A percentile compares a stretch with the other conserved stretches of the same genome.
These are phyloP conservation scores for Boeremia lycopersici DNA, from an alignment of 2,329 filamentous ascomycete genomes.

Conservation along the genomic window DNA sequence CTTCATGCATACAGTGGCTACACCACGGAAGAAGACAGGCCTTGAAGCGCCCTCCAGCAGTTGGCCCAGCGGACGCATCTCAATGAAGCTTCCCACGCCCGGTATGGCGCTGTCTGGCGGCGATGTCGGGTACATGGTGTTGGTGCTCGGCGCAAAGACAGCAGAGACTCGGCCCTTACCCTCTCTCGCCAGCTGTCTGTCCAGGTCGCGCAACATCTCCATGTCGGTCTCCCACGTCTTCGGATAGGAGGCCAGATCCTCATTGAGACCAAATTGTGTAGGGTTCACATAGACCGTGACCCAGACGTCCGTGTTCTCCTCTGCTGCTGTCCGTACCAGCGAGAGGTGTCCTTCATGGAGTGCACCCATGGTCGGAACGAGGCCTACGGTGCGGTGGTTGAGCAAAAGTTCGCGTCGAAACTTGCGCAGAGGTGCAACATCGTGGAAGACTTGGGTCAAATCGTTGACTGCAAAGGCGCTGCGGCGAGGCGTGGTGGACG, in stretches of 20 bases:
- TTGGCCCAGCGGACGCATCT: conserved; percentile 81
- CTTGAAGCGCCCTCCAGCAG: conserved; percentile 83
- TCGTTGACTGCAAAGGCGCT: conserved; percentile 25
- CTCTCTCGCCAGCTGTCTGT: conserved; percentile 68
- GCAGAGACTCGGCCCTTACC: conserved; percentile 72
- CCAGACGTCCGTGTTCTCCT: conserved; percentile 83
- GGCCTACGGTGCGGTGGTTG: conserved; percentile 74
- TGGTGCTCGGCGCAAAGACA: conserved; percentile 83
- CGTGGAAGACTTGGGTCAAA: conserved; percentile 73
- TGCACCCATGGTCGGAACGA: conserved; percentile 97
- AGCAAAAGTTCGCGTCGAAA: conserved; percentile 71
- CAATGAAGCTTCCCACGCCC: conserved; percentile 87
- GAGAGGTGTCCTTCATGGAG: conserved; percentile 91
- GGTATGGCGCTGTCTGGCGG: conserved; percentile 73
- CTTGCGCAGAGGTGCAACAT: conserved; percentile 72
- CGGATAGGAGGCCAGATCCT: conserved; percentile 89
- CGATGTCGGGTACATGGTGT: conserved; percentile 86
- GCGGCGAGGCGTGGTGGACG: conserved; percentile 24
- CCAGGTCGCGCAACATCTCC: conserved; percentile 68
- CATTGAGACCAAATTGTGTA: conserved; percentile 88
- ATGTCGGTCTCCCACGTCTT: conserved; percentile 85
- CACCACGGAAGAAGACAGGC: conserved; percentile 94
- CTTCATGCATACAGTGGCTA: conserved; percentile 96
- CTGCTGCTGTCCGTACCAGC: conserved; percentile 81
- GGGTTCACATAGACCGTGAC: conserved; percentile 96